These are phyloP conservation scores for Mangifera indica DNA, from an alignment of 345 rosid genomes.

Conservation along the genomic window DNA sequence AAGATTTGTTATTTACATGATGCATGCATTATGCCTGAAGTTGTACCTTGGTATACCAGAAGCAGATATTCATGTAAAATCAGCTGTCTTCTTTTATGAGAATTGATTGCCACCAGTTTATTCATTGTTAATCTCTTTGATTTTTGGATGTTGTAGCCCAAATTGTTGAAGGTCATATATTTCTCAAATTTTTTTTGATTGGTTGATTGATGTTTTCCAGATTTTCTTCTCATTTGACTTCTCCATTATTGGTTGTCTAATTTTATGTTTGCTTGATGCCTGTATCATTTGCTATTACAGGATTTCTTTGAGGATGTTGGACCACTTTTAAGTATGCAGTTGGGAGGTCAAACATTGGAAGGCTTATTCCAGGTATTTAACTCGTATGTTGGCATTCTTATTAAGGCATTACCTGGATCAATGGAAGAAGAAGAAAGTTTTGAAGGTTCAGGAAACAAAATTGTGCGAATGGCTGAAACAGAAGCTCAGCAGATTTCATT, in stretches of 20 bases:
- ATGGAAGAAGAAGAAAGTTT: constrained; percentile 90
- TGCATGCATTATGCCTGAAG: not conserved
- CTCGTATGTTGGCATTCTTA: constrained; percentile 78
- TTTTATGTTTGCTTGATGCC: not conserved
- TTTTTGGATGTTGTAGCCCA: not conserved
- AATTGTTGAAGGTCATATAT: not conserved
- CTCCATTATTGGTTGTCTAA: not conserved
- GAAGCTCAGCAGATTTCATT: constrained; percentile 96
- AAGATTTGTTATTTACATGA: constrained; percentile 1
- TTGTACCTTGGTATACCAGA: not conserved
- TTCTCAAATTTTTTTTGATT: not conserved
- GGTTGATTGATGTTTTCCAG: constrained; percentile 17
- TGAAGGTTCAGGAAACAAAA: constrained; percentile 73
- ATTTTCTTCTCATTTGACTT: constrained; percentile 3
- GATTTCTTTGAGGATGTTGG: constrained; percentile 99
- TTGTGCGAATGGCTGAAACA: constrained; percentile 91
- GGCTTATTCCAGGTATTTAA: constrained; percentile 91
- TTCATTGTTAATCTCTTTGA: not conserved
- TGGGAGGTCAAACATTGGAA: constrained; percentile 92
- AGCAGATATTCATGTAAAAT: not conserved
- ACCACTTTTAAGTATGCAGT: constrained; percentile 94
- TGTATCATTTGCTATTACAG: constrained; percentile 39
- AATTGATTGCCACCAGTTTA: not conserved
- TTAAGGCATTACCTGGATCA: constrained; percentile 94
- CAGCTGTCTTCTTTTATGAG: not conserved